Conservation (phyloP, 257 asterid genomes). For the Solanum sparsipilum region DNA sequence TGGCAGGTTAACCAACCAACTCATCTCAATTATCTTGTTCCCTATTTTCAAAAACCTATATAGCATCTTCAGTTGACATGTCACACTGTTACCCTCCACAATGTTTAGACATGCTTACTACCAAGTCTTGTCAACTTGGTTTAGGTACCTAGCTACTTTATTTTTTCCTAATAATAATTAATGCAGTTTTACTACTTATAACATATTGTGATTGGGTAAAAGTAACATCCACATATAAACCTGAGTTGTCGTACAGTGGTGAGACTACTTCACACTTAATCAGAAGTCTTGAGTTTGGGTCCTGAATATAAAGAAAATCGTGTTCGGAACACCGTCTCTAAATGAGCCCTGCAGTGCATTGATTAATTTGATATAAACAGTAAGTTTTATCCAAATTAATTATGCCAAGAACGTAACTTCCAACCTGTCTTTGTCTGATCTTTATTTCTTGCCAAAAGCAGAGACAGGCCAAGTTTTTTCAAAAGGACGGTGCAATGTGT, state of each 20-base stretch:
- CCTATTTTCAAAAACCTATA: background rate
- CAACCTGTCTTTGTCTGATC: background rate
- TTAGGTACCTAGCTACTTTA: background rate
- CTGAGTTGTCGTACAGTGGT: too few species aligned
- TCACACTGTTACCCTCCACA: background rate
- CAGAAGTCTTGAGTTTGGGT: accelerated
- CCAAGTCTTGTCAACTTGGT: background rate
- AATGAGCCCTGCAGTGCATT: too few species aligned
- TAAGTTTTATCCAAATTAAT: background rate
- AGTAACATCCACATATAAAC: too few species aligned
- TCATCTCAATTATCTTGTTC: background rate
- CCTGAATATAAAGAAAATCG: too few species aligned
- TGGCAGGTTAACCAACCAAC: background rate
- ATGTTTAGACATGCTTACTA: background rate
- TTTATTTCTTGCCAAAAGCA: background rate
- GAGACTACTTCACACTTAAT: too few species aligned
- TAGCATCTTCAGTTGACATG: background rate
- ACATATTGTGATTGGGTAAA: background rate
- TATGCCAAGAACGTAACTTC: background rate
- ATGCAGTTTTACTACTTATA: background rate
- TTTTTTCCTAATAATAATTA: background rate
- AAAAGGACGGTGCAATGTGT: background rate
- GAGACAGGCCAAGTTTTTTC: background rate
- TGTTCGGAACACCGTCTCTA: accelerated
- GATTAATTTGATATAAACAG: background rate